Base-by-base conservation (phyloP, 1,284 basidiomycete species). In the Flammula alnicola region DNA sequence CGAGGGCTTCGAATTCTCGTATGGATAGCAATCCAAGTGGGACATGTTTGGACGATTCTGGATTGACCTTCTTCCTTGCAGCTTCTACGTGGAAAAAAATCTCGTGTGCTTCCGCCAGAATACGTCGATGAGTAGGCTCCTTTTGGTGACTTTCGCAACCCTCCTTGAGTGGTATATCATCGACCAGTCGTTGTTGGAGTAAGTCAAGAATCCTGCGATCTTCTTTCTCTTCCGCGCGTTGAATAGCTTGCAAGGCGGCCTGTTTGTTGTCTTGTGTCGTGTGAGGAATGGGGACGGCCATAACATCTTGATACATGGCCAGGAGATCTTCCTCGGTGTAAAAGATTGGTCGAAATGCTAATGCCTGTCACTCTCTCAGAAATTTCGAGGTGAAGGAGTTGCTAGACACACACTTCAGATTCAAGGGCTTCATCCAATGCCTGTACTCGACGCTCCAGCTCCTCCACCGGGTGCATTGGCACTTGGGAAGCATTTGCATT, bases 251-350 rank as follows among this genome's bases (percentile, higher is more conserved):
- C 6, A 51, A 9, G 22, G 58, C 51, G 11, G 49, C 32, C 23
- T 57, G 40, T 1, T 49, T 25, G n/a, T 53, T 43, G 12, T 53
- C 44, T 26, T 52, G 41, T 10, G 35, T 38, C 20, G 59, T 42
- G 16, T 63, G 49, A 16, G 54, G 50, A 3, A 58, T 27, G 4
- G 75, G 68, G 32, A 73, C 57, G 1, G 75, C 71, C 12, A 84
- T 72, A 11, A 84, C 62, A 50, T 83, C 79, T 54, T 81, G 73
- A 57, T 83, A 84, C 36, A 84, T 59, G 1, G 64, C 54, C 37
- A 77, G 44, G 0, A 84, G 65, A 5, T 82, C 77, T 11, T 73
- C 68, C 58, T 84, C 82, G 0, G 76, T 70, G 59, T 76, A 83
- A 2, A 62, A 55, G 2, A 69, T 64, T 1, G 65, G 55, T 17